A percentile compares a stretch with the other conserved stretches of the same genome.
Conservation (phyloP, 768 basidiomycete genomes). For the Myochromella boudieri region DNA sequence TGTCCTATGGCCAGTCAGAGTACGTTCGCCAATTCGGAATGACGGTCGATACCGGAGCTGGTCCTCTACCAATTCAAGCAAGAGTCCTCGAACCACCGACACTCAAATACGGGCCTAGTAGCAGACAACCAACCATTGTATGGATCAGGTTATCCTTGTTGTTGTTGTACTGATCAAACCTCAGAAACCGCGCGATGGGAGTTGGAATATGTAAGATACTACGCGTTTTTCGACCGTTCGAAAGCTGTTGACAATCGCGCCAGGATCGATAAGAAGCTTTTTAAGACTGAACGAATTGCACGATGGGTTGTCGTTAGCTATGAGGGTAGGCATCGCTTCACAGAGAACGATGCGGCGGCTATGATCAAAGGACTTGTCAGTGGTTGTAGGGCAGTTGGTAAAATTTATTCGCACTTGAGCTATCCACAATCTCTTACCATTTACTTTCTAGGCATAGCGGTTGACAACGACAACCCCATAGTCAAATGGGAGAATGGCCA, state of each 20-base stretch:
- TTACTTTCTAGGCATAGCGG: constrained; percentile 51
- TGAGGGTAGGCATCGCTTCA: constrained; percentile 56
- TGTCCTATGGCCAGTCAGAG: constrained; percentile 69
- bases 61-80: constrained; percentile 52
- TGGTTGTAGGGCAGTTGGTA: constrained; percentile 58
- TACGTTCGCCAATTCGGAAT: constrained; percentile 74
- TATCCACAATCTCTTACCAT: constrained; percentile 30
- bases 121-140: constrained; percentile 54
- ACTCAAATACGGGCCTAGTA: constrained; percentile 60
- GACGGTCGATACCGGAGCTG: constrained; percentile 44
- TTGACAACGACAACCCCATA: constrained; percentile 44
- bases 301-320: constrained; percentile 68
- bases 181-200: constrained; percentile 62
- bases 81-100: constrained; percentile 62
- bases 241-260: constrained; percentile 32
- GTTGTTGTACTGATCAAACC: constrained; percentile 2
- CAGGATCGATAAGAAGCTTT: constrained; percentile 73
- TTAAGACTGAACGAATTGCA: constrained; percentile 47
- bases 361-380: constrained; percentile 53
- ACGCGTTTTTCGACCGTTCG: constrained; percentile 20
- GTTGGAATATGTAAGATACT: constrained; percentile 75
- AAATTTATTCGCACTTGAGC: constrained; percentile 36
- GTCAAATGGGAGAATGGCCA: constrained; percentile 59
- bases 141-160: constrained; percentile 5
- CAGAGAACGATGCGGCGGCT: constrained; percentile 35